These are phyloP conservation scores for Bryum argenteum DNA, from an alignment of 225 moss, liverwort and hornwort genomes.

Conservation along the genomic window DNA sequence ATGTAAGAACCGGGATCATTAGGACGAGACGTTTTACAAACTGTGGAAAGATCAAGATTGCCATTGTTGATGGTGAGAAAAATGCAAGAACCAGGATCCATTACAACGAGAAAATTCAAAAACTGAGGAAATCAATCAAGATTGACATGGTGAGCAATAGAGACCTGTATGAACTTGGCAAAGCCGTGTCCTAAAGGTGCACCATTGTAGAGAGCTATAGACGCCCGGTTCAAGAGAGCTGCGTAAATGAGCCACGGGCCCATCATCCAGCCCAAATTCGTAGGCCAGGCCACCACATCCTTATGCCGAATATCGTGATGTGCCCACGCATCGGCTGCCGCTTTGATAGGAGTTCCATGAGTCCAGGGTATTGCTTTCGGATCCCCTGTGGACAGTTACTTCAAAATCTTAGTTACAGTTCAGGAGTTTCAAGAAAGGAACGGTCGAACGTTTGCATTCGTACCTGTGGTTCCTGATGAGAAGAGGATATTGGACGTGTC, in stretches of 20 bases:
- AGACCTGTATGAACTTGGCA: constrained; percentile 63
- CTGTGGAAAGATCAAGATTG: neutral
- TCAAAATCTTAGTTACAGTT: neutral
- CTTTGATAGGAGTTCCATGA: constrained; percentile 63
- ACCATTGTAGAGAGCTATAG: constrained; percentile 67
- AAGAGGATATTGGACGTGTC: constrained; percentile 63
- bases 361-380: constrained; percentile 83
- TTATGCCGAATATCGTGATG: constrained; percentile 63
- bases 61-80: constrained; percentile 1
- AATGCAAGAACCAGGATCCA: constrained; percentile 2
- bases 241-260: constrained; percentile 78
- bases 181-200: constrained; percentile 60
- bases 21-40: neutral
- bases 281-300: constrained; percentile 75
- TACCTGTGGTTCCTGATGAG: constrained; percentile 75
- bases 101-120: neutral
- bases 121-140: neutral
- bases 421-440: neutral
- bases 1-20: constrained; percentile 6
- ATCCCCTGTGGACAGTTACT: constrained; percentile 45
- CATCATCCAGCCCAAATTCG: constrained; percentile 87
- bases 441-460: constrained; percentile 4
- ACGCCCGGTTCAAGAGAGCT: constrained; percentile 63
- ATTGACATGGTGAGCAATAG: neutral
- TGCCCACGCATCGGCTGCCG: constrained; percentile 72